phyloP scores from a whole-genome alignment of 2,329 filamentous ascomycete species.

The Rachicladosporium sp. region DNA sequence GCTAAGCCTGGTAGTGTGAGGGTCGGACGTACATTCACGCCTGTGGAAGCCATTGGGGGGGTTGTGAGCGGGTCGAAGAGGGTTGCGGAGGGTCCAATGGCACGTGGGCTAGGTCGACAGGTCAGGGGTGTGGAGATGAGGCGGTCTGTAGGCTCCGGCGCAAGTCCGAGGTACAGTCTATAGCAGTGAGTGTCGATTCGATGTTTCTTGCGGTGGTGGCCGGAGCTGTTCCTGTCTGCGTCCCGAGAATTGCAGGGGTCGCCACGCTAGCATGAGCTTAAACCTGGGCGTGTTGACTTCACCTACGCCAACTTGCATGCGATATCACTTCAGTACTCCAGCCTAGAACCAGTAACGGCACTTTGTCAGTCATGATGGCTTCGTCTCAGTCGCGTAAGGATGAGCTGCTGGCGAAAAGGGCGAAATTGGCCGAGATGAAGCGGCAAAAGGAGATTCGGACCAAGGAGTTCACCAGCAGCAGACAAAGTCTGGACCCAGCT shows the following conservation, averaged over 20 bases:
- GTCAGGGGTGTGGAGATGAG: too few species aligned
- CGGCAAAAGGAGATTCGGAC: conserved; percentile 75
- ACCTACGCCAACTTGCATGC: too few species aligned
- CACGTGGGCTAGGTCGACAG: too few species aligned
- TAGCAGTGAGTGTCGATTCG: background rate
- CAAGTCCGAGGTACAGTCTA: too few species aligned
- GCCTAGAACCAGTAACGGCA: too few species aligned
- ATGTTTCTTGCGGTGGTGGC: conserved; percentile 1
- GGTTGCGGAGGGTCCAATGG: conserved; percentile 2
- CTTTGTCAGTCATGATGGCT: conserved; percentile 13
- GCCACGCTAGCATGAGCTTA: too few species aligned
- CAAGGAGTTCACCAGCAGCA: conserved; percentile 58
- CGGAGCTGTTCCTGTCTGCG: background rate
- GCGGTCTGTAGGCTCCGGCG: too few species aligned
- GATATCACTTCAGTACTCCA: too few species aligned
- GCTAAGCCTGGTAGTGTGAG: background rate
- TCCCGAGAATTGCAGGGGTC: background rate
- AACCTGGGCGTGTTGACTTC: too few species aligned
- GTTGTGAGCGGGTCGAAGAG: background rate
- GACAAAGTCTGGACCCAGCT: conserved; percentile 51
- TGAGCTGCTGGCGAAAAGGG: conserved; percentile 93
- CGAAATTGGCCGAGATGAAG: conserved; percentile 92
- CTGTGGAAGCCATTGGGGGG: conserved; percentile 17
- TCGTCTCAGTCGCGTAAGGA: conserved; percentile 62
- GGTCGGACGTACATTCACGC: conserved; percentile 13